A percentile compares a stretch with the other conserved stretches of the same genome.
Evolutionary conservation across 768 basidiomycete species (phyloP).

Genomic region (Termitomyces sp.): DNA sequence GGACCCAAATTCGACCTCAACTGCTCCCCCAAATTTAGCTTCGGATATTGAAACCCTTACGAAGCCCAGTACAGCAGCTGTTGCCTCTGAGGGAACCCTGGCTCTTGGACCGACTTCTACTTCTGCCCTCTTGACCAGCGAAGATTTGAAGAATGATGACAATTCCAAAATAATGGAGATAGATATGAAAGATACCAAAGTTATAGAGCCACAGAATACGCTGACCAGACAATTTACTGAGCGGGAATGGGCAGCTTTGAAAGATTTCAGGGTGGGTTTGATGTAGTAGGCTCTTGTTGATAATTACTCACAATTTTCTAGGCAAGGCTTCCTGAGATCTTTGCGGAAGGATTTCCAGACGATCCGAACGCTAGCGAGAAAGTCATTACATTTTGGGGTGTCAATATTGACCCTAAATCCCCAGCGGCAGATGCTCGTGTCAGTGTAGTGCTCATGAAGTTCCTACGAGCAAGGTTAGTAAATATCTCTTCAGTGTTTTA

Average conservation of each 20-base stretch:
- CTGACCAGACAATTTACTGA: conserved; percentile 69
- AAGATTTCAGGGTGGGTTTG: conserved; percentile 58
- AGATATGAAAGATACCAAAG: conserved; percentile 20
- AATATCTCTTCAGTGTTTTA: not conserved
- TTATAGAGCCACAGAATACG: conserved; percentile 61
- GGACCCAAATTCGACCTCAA: conserved; percentile 11
- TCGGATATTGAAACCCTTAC: conserved; percentile 5
- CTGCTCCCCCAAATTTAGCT: conserved; percentile 15
- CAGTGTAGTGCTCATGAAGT: conserved; percentile 80
- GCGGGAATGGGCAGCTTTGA: conserved; percentile 70
- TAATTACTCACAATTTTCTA: conserved; percentile 14
- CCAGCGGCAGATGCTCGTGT: conserved; percentile 54
- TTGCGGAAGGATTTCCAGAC: conserved; percentile 60
- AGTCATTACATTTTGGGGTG: conserved; percentile 67
- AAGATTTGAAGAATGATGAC: not conserved
- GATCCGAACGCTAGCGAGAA: conserved; percentile 46
- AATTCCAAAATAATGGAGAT: conserved; percentile 4
- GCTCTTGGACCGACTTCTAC: conserved; percentile 12
- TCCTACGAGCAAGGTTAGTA: conserved; percentile 69
- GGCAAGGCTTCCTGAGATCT: conserved; percentile 47
- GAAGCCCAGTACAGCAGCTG: conserved; percentile 7
- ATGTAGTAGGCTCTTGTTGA: not conserved
- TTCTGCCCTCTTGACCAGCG: not conserved
- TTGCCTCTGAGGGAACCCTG: conserved; percentile 7
- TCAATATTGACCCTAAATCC: conserved; percentile 56